Conservation (phyloP, 1,139 yeast genomes). For the Blastobotrys proliferans region DNA sequence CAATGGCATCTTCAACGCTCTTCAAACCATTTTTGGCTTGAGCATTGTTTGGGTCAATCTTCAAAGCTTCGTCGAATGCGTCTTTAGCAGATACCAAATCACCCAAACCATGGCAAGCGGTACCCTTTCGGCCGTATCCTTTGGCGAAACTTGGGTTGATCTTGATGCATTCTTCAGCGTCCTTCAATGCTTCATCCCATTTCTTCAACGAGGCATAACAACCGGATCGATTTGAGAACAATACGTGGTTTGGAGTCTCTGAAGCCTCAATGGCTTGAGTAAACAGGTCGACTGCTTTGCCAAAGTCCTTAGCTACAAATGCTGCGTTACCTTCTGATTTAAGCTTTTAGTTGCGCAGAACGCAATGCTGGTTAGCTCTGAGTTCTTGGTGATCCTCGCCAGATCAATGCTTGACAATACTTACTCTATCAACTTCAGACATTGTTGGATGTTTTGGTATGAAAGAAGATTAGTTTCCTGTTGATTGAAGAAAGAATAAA, state of each 20-base stretch:
- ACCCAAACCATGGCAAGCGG: conserved; percentile 85
- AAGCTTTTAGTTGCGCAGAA: too few relatives aligned
- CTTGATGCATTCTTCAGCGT: conserved; percentile 77
- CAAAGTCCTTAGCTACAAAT: conserved; percentile 80
- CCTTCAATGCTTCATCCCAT: conserved; percentile 68
- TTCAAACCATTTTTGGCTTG: conserved; percentile 83
- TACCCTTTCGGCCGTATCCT: conserved; percentile 90
- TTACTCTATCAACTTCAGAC: conserved; percentile 26
- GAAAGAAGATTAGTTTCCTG: neutral
- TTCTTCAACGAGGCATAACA: conserved; percentile 76
- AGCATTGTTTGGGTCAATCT: conserved; percentile 74
- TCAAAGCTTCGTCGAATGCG: conserved; percentile 76
- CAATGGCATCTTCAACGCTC: conserved; percentile 58
- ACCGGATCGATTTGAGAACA: conserved; percentile 93
- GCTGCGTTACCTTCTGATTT: conserved; percentile 77
- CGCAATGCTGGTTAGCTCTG: neutral
- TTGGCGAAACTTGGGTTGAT: conserved; percentile 88
- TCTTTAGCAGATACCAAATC: conserved; percentile 53
- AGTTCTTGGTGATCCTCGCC: neutral
- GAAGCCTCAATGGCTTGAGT: conserved; percentile 87
- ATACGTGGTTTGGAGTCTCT: conserved; percentile 77
- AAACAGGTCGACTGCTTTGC: conserved; percentile 74
- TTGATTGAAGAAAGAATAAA: neutral
- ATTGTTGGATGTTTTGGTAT: conserved; percentile 12
- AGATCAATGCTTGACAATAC: conserved; percentile 9